Conservation (phyloP, 768 basidiomycete species). For the Mycena crocata region DNA sequence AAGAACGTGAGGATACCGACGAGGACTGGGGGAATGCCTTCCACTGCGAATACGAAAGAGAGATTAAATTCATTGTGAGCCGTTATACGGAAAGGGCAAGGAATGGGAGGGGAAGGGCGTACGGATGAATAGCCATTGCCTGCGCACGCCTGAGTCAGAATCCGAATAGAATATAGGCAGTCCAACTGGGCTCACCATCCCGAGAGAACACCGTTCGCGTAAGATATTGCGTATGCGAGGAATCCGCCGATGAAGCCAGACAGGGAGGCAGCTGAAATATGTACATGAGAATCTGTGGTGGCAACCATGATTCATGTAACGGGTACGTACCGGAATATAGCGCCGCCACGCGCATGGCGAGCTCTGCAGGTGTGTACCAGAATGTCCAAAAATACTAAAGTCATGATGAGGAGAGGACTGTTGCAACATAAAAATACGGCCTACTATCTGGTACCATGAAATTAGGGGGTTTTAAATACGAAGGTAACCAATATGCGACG, state of each 20-base stretch:
- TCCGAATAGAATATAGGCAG: background rate
- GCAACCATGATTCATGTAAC: too few relatives aligned
- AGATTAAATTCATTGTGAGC: slow-evolving; percentile 21
- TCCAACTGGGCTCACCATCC: slow-evolving; percentile 30
- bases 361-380: slow-evolving; percentile 38
- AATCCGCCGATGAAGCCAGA: slow-evolving; percentile 38
- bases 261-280: slow-evolving; percentile 14
- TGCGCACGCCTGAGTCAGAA: background rate
- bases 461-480: background rate
- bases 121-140: slow-evolving; percentile 47
- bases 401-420: too few relatives aligned
- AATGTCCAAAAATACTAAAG: slow-evolving; percentile 34
- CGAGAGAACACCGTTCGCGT: slow-evolving; percentile 30
- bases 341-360: slow-evolving; percentile 34
- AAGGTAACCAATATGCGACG: background rate
- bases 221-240: slow-evolving; percentile 36
- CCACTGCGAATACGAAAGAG: slow-evolving; percentile 10
- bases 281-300: background rate
- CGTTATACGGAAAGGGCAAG: too few relatives aligned
- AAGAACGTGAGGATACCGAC: slow-evolving; percentile 36
- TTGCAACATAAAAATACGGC: background rate
- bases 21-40: slow-evolving; percentile 36
- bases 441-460: slow-evolving; percentile 18
- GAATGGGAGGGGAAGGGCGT: too few relatives aligned
- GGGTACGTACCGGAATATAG: slow-evolving; percentile 34